Evolutionary conservation across 225 moss, liverwort and hornwort species (phyloP), one percentile per base, ranked within the genome.

Genomic region (Ulota crispa): DNA sequence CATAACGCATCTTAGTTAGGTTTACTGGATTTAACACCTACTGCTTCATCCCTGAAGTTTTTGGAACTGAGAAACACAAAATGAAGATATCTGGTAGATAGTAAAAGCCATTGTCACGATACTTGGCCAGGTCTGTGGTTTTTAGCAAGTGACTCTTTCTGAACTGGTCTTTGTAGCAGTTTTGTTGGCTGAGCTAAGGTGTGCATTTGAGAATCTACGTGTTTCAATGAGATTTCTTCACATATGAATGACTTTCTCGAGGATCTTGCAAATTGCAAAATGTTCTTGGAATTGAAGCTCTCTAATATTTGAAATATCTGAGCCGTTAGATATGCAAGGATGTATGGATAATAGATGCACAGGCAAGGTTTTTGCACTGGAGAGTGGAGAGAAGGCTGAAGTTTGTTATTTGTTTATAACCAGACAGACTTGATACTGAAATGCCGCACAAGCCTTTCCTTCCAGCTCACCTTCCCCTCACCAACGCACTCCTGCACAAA

Each of bases 31-130:
- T 85, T 96, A 57, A 90, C 84, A 75, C 96, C 96, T 23, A 73
- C 75, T 85, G 91, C 94, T n/a, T 86, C 71, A 62, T 94, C 90
- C 71, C 71, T 99, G 76, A 96, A 96, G 74, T 94, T 93, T 92
- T 86, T 95, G 52, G 55, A 86, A 26, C 65, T 18, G 79, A 54
- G 68, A 77, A 55, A 47, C 64, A n/a, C 62, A 15, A 41, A 75
- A 26, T 47, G 21, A 64, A 24, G 64, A 20, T 52, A 24, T 41
- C 6, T 62, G 66, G 47, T 21, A 66, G 68, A 30, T 61, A 76
- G 32, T 19, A 62, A 41, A 80, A 12, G 31, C 6, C 74, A 59
- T 8, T 36, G 34, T 57, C 26, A 50, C 45, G 50, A 50, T 37
- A 31, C 21, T 56, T 79, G 36, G 11, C 13, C 42, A 68, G 54